These are phyloP conservation scores for Yamadazyma endophytica DNA, from an alignment of 805 yeast species.

Conservation along the genomic window DNA sequence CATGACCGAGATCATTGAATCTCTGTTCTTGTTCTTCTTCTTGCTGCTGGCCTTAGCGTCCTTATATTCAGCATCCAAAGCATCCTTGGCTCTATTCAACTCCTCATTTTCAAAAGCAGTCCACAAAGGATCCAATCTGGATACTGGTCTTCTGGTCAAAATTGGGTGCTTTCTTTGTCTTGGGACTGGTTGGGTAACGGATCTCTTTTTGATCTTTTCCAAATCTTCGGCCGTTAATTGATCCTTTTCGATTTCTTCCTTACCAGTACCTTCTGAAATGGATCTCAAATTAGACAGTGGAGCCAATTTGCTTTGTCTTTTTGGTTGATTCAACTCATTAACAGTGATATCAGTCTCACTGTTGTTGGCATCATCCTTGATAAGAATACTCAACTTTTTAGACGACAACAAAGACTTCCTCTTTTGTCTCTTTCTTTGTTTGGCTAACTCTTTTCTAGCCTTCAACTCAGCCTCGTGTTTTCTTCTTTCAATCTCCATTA, in stretches of 20 bases:
- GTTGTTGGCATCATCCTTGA: conserved; percentile 31
- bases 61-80: conserved; percentile 29
- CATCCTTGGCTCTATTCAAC: conserved; percentile 41
- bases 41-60: conserved; percentile 11
- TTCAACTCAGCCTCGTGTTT: conserved; percentile 51
- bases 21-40: conserved; percentile 20
- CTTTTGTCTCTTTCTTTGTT: conserved; percentile 39
- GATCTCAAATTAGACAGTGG: conserved; percentile 23
- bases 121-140: conserved; percentile 56
- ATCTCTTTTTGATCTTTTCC: conserved; percentile 41
- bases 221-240: conserved; percentile 44
- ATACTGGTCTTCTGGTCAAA: conserved; percentile 52
- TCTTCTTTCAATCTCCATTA: conserved; percentile 42
- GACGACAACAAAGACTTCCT: conserved; percentile 37
- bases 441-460: conserved; percentile 46
- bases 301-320: conserved; percentile 27
- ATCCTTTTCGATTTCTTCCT: conserved; percentile 16
- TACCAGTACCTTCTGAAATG: conserved; percentile 29
- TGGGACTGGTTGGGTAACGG: conserved; percentile 41
- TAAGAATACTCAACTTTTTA: conserved; percentile 30
- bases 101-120: conserved; percentile 47
- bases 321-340: conserved; percentile 29
- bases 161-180: conserved; percentile 28
- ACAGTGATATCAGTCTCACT: conserved; percentile 23
- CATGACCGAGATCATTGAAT: conserved; percentile 31